These are phyloP conservation scores for Musa balbisiana DNA, from an alignment of 202 grass and related monocot genomes.

Conservation along the genomic window DNA sequence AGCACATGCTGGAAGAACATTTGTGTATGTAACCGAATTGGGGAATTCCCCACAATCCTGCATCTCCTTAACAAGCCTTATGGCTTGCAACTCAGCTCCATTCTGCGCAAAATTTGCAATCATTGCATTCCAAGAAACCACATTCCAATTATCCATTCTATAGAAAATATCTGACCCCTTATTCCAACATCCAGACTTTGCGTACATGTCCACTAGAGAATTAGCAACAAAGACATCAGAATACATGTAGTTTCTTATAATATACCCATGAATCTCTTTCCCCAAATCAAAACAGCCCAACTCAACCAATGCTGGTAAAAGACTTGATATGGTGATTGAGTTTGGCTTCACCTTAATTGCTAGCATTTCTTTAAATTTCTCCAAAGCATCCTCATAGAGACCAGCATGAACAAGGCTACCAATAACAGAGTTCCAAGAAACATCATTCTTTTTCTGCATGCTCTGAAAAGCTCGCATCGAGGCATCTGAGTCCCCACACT, in stretches of 20 bases:
- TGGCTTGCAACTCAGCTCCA: constrained; percentile 47
- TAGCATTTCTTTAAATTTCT: constrained; percentile 48
- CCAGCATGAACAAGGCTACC: constrained; percentile 52
- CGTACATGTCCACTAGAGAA: constrained; percentile 84
- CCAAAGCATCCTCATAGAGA: constrained; percentile 35
- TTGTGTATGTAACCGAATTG: constrained; percentile 61
- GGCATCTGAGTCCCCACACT: constrained; percentile 37
- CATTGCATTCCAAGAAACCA: constrained; percentile 92
- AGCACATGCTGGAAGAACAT: constrained; percentile 75
- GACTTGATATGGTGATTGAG: constrained; percentile 63
- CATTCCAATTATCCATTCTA: constrained; percentile 40
- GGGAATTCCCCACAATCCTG: constrained; percentile 48
- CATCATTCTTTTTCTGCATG: constrained; percentile 45
- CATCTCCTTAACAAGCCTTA: constrained; percentile 52
- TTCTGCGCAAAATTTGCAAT: constrained; percentile 68
- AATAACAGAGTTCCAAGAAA: constrained; percentile 87
- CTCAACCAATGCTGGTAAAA: constrained; percentile 66
- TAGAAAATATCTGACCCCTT: constrained; percentile 53
- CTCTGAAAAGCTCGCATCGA: constrained; percentile 38
- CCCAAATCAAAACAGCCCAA: constrained; percentile 49
- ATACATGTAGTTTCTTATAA: constrained; percentile 46
- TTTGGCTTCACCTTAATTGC: constrained; percentile 24
- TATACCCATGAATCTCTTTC: constrained; percentile 52
- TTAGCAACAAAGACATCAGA: constrained; percentile 73
- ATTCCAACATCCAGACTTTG: constrained; percentile 50